phyloP scores from a whole-genome alignment of 306 rosid genomes.

The Prunus mira region DNA sequence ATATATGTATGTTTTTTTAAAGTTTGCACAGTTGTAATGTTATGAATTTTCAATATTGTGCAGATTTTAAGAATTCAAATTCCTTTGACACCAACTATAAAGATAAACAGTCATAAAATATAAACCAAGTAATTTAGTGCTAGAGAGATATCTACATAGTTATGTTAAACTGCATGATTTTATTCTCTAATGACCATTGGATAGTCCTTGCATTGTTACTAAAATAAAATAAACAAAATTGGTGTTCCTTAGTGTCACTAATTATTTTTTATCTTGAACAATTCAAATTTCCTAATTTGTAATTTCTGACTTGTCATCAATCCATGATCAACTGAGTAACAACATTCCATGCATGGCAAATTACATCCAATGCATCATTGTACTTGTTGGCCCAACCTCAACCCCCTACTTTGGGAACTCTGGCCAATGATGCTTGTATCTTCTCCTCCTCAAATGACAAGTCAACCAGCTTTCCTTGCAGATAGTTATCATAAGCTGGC shows the following conservation, averaged over 20 bases:
- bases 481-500: slow-evolving; percentile 74
- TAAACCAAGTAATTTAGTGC: not conserved
- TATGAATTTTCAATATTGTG: too few species aligned
- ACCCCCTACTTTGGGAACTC: slow-evolving; percentile 44
- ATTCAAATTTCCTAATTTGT: not conserved
- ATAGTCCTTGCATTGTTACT: not conserved
- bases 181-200: not conserved
- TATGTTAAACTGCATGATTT: not conserved
- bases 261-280: not conserved
- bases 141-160: not conserved
- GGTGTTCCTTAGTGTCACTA: not conserved
- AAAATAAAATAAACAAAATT: too few species aligned
- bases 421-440: slow-evolving; percentile 53
- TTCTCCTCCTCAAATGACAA: slow-evolving; percentile 71
- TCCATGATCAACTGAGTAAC: not conserved
- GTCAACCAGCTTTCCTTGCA: slow-evolving; percentile 85
- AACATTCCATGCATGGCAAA: not conserved
- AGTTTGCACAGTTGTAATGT: too few species aligned
- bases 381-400: slow-evolving; percentile 19
- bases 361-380: not conserved
- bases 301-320: not conserved
- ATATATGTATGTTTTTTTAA: too few species aligned
- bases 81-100: too few species aligned
- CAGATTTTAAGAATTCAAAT: too few species aligned
- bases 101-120: too few species aligned